Evolutionary conservation across 2,329 filamentous ascomycete genomes (phyloP), one percentile per base, ranked within the genome.

Genomic region (Epichloe coenophiala): DNA sequence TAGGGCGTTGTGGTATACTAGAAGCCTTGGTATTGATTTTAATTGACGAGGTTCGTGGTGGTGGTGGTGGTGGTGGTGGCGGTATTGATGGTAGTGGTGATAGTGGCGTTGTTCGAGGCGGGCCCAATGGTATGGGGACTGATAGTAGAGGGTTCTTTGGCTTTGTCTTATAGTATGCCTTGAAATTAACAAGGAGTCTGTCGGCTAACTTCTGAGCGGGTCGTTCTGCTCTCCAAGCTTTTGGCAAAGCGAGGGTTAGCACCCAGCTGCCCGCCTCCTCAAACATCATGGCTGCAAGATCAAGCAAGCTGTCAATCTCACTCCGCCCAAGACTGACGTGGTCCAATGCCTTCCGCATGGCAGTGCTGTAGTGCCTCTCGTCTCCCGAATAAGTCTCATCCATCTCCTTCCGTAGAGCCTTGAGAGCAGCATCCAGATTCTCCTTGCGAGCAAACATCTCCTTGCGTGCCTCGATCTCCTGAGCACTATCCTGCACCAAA

Each of bases 371-470:
- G 42, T 68, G 64, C 31, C 63, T 56, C 49, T 69, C 63, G 19
- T 71, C 64, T 4, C 60, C 59, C 3, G 56, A 58, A 46, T 69
- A 72, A 1, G 64, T 68, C 53, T 69, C 66, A 9, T 71, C 66
- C 68, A 73, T 70, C 56, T 72, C 70, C 54, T 62, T 67, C 44
- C 66, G 65, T 49, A 73, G 50, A 9, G 70, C 70, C 50, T 63
- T 68, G 19, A 73, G 62, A 37, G 84, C 76, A 41, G 76, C 71
- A 47, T 77, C 73, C 21, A 80, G 67, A 59, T 88, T 82, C 58
- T 78, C 75, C 56, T 81, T 80, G 56, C 79, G 78, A 52, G 79
- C 77, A 63, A 81, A 83, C 70, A 80, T 78, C 60, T 81, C 77
- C 50, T 75, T 76, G 33, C 69, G 61, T 43, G 81, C 82, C 57